These are phyloP conservation scores for Ophiostoma quercus DNA, from an alignment of 2,329 filamentous ascomycete genomes.

Conservation along the genomic window DNA sequence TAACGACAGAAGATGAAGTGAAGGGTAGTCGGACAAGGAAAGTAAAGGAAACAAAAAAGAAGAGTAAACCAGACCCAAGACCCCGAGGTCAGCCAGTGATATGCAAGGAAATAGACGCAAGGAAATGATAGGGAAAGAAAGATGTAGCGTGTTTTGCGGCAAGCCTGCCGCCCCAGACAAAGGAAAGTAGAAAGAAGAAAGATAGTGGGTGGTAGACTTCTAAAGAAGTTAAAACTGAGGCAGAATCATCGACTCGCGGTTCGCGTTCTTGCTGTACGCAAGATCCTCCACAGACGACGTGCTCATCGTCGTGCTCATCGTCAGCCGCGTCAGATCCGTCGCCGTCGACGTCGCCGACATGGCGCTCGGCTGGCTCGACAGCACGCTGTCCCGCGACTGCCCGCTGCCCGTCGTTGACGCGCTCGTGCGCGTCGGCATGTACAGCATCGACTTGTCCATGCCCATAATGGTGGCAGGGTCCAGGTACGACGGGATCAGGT, in stretches of 20 bases:
- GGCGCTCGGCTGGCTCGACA: constrained; percentile 41
- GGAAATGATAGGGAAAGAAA: not conserved
- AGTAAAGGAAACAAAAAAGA: not conserved
- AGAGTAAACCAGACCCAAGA: constrained; percentile 9
- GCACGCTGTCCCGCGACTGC: constrained; percentile 44
- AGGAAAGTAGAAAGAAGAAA: not conserved
- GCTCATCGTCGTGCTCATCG: constrained; percentile 40
- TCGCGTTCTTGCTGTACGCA: constrained; percentile 23
- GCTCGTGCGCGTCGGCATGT: constrained; percentile 45
- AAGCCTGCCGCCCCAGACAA: not conserved
- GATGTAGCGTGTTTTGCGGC: not conserved
- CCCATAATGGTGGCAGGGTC: constrained; percentile 27
- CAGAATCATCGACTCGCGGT: constrained; percentile 6
- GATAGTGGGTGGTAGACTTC: too few relatives aligned
- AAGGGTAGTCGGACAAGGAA: not conserved
- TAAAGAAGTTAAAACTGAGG: not conserved
- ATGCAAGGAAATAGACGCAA: not conserved
- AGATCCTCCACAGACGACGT: constrained; percentile 41
- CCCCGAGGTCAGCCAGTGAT: not conserved
- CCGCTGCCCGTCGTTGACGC: constrained; percentile 51
- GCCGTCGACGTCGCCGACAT: constrained; percentile 50
- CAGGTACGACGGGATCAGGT: constrained; percentile 19
- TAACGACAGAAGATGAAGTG: constrained; percentile 6
- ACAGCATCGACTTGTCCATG: constrained; percentile 33
- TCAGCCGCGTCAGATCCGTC: constrained; percentile 45